A percentile compares a stretch with the other conserved stretches of the same genome.
Conservation (phyloP, 148 eudicot species). For the Chenopodium formosanum region DNA sequence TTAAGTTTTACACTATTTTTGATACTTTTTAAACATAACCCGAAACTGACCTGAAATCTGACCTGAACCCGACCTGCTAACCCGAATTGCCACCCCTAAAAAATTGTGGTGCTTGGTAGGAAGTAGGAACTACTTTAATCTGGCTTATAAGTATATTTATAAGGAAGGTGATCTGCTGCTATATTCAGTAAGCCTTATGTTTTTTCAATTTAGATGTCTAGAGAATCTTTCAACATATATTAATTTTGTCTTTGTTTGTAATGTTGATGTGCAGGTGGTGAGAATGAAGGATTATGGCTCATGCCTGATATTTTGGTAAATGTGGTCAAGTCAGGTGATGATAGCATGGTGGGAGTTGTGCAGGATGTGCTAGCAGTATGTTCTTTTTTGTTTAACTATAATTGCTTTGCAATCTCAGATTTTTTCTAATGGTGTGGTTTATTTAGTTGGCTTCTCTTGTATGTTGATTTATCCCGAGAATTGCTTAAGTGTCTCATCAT, state of each 20-base stretch:
- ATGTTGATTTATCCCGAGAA: neutral
- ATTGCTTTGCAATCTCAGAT: neutral
- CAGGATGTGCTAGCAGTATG: conserved; percentile 88
- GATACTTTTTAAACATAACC: no score
- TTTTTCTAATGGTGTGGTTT: neutral
- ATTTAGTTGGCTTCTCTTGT: neutral
- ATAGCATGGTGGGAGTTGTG: conserved; percentile 59
- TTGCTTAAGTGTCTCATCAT: neutral
- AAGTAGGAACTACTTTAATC: neutral
- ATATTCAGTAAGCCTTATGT: neutral
- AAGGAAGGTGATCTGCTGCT: neutral
- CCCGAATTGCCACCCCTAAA: no score
- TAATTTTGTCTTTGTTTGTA: neutral
- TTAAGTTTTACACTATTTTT: no score
- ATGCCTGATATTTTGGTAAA: conserved; percentile 87
- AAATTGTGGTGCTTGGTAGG: neutral
- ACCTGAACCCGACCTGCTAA: no score
- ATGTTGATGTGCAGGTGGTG: conserved; percentile 62
- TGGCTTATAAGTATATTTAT: neutral
- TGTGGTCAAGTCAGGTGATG: conserved; percentile 79
- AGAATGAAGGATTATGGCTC: conserved; percentile 77
- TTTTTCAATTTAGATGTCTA: neutral
- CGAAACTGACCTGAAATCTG: no score
- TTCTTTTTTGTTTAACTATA: conserved; percentile 4
- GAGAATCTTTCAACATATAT: neutral